Base-by-base conservation (phyloP, 2,329 filamentous ascomycete species). In the Apiospora arundinis region DNA sequence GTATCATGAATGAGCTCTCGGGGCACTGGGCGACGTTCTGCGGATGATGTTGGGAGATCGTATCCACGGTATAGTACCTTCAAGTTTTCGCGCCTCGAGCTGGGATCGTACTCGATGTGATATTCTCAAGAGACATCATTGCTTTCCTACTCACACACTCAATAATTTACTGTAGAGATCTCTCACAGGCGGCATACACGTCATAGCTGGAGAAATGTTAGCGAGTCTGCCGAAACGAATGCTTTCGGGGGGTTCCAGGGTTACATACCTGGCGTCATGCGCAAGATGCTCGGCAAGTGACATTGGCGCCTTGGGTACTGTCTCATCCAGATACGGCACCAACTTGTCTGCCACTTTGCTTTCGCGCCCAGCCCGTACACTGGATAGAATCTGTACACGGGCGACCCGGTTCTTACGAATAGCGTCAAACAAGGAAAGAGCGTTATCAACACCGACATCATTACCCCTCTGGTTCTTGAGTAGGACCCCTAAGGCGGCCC, bases 401-500 rank as follows among this genome's bases (percentile, higher is more conserved):
- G 46, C 46, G 8, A 23, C 46, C 46, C 46, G 46, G n/a, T 23
- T 49, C n/a, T 25, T 23, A 7, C 46, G 46, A 9, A 25, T 49
- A 4, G 9, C 11, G 7, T 49, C 5, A n/a, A 49, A 49, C n/a
- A 23, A 49, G 12, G n/a, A 23, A 25, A 49, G n/a, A 4, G 23
- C n/a, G 46, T 12, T 11, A 12, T 49, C 46, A n/a, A 21, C 9
- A 5, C 12, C n/a, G 46, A 23, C 12, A 49, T 11, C 9, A 25
- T 49, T n/a, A 2, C n/a, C 21, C 9, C 42, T 45, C 12, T 11
- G 46, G 46, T 14, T 14, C n/a, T 49, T n/a, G n/a, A 49, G 46
- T 4, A 49, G n/a, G 25, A 49, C n/a, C n/a, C 46, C 56, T 25
- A 67, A 44, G 37, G 70, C 69, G 18, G 68, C 74, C 12, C 74